Evolutionary conservation across 768 basidiomycete genomes (phyloP), one percentile per base, ranked within the genome.

Genomic region (Boletus sp.): DNA sequence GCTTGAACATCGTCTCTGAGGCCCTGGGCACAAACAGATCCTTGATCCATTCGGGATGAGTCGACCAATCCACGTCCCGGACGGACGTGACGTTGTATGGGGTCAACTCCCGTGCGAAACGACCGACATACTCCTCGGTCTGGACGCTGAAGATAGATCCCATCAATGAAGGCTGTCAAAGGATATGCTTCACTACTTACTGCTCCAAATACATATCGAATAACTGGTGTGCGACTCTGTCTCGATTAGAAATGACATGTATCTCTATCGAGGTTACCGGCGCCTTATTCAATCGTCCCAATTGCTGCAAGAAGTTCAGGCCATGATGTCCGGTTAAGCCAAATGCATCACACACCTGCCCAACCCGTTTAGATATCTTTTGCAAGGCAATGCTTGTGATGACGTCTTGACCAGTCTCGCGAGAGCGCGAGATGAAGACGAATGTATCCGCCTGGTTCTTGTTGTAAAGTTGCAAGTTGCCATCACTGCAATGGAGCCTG

Each of bases 151-250:
- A 42, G 8, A 49, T 11, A 17, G 5, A 18, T 10, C 4, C 42
- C 46, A 1, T 57, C 5, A 35, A 48, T 8, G 20, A 53, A 47
- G 17, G 28, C 2, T 8, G 3, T 10, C 11, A 9, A 44, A 52
- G 32, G 15, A 9, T 14, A 4, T 9, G 18, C n/a, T 71, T 64
- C 65, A 82, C 80, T 82, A 73, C 85, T 68, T 67, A 86, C 86
- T 85, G 82, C 36, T 86, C 83, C 63, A 85, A 83, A 72, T 84
- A 84, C 35, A 87, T 65, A 64, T 89, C 86, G 59, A 89, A 87
- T 0, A 84, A 65, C 68, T 86, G 84, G 63, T 86, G 84, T 0
- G 85, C 83, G 3, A 85, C 73, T 10, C 83, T 79, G 66, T 87
- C 86, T 12, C 85, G 74, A 64, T 87, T 86, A 0, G 86, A 87